These are phyloP conservation scores for Dryas octopetala DNA, from an alignment of 306 rosid genomes.

Conservation along the genomic window DNA sequence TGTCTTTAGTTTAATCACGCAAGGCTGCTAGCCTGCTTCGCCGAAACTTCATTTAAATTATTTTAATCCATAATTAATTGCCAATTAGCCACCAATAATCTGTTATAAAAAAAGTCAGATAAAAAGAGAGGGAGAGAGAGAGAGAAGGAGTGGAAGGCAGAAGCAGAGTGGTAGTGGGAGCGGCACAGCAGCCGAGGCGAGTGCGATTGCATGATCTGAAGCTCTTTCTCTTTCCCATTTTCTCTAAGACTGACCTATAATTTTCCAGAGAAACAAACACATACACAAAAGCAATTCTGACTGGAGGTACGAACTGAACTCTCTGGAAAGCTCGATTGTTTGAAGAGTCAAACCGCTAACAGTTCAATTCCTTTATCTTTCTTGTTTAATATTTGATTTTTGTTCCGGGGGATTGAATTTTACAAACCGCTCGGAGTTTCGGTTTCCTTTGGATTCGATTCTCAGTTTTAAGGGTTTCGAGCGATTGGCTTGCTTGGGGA, in stretches of 20 bases:
- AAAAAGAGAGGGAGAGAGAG: background rate
- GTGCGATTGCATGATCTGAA: background rate
- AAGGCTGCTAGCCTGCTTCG: background rate
- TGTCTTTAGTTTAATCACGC: background rate
- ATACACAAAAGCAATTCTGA: background rate
- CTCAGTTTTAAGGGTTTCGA: background rate
- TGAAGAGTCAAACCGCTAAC: background rate
- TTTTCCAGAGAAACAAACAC: constrained; percentile 31
- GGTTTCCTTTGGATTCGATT: background rate
- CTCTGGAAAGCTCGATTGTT: background rate
- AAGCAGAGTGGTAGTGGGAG: constrained; percentile 13
- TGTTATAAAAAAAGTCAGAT: constrained; percentile 1
- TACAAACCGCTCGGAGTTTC: background rate
- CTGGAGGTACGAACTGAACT: background rate
- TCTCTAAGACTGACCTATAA: background rate
- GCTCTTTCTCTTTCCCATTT: background rate
- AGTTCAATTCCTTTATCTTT: background rate
- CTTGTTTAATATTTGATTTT: background rate
- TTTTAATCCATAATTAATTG: background rate
- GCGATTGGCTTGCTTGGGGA: background rate
- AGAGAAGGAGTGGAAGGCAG: background rate
- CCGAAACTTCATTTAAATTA: background rate
- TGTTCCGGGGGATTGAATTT: background rate
- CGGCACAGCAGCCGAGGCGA: constrained; percentile 3
- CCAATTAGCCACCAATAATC: background rate